Evolutionary conservation across 441 rosid species (phyloP), one percentile per base, ranked within the genome.

Genomic region (Mallotus repandus): DNA sequence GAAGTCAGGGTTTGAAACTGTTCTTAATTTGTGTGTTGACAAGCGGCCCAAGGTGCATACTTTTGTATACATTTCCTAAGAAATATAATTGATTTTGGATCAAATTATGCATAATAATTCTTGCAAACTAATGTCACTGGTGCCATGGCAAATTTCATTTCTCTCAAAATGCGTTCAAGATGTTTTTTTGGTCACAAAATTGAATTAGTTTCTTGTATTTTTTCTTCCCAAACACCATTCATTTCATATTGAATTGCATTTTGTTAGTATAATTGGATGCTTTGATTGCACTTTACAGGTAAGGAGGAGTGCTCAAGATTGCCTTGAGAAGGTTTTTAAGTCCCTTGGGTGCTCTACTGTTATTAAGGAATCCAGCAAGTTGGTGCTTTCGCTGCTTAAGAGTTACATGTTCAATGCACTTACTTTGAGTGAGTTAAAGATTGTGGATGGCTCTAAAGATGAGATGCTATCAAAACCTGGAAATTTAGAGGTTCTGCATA

Each of bases 21-120:
- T 95, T 80, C 83, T 95, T 46, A 87, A 78, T 38, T 91, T 87
- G 77, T 77, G 93, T 4, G 71, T 88, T 58, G 98, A 90, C 79
- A 91, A 86, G 87, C 94, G 97, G 41, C 98, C 98, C 41, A 95
- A 93, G 98, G 99, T 92, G 77, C 9, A 19, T 13, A 12, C 6
- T 49, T 5, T 19, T 54, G 19, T 54, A 29, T 35, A 38, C 13
- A 16, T 52, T 43, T 4, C 9, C 46, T 43, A 43, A 43, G 46
- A 43, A 43, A 43, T 43, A 4, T 43, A 8, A 43, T 43, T 43
- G 46, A 8, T 43, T 43, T 43, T 43, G 46, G 9, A 48, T 48
- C 9, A 9, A 12, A 9, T 12, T 48, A 9, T 48, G 12, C 10
- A 0, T 48, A 48, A 48, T 10, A 9, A 48, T 12, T 48, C 10